A percentile compares a stretch with the other conserved stretches of the same genome.
phyloP scores from a whole-genome alignment of 140 eudicot genomes.

The Cichorium intybus region DNA sequence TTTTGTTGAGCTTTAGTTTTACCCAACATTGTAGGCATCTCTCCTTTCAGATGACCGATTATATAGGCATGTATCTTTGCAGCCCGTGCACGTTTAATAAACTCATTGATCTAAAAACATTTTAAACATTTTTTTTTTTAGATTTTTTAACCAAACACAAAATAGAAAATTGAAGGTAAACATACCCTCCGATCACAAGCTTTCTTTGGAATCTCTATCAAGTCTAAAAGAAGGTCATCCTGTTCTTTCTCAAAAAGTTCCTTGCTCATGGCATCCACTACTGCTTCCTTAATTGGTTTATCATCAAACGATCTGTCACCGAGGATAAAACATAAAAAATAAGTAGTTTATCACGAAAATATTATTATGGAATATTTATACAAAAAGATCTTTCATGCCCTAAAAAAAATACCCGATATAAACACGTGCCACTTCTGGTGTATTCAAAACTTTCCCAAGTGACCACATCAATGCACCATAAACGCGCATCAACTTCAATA shows the following conservation, averaged over 20 bases:
- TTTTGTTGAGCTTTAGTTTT: conserved; percentile 62
- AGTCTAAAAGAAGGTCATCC: conserved; percentile 67
- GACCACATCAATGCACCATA: conserved; percentile 94
- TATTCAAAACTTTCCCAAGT: conserved; percentile 70
- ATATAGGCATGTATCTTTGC: conserved; percentile 79
- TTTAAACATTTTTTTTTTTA: neutral
- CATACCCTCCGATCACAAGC: conserved; percentile 83
- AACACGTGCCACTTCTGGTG: conserved; percentile 78
- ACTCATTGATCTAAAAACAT: conserved; percentile 58
- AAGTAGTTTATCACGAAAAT: too few relatives aligned
- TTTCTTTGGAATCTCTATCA: conserved; percentile 77
- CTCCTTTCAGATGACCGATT: conserved; percentile 65
- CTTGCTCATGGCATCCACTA: conserved; percentile 50
- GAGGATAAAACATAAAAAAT: too few relatives aligned
- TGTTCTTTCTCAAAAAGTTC: conserved; percentile 79
- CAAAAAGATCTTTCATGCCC: too few relatives aligned
- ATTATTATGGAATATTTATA: too few relatives aligned
- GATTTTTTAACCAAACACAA: neutral
- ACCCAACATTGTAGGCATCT: conserved; percentile 80
- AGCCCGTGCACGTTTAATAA: conserved; percentile 79
- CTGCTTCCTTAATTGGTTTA: conserved; percentile 49
- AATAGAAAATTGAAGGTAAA: neutral
- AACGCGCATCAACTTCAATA: conserved; percentile 67
- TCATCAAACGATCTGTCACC: conserved; percentile 75
- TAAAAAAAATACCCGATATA: conserved; percentile 61